These are phyloP conservation scores for Priceomyces castillae DNA, from an alignment of 805 yeast species.

Conservation along the genomic window DNA sequence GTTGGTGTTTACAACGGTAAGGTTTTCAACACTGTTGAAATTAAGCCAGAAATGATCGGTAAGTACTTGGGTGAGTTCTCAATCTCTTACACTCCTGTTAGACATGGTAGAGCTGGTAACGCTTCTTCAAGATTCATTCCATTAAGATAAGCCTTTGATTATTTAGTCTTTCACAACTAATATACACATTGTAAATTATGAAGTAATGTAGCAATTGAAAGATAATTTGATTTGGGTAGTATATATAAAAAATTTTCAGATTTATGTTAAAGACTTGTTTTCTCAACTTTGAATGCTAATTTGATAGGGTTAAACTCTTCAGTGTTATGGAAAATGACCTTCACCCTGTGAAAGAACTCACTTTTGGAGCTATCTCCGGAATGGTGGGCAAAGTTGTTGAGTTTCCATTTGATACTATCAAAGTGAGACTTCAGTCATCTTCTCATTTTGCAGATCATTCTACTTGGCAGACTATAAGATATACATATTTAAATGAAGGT, in stretches of 20 bases:
- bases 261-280: no score
- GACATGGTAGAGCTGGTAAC: slow-evolving; percentile 98
- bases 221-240: no score
- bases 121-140: slow-evolving; percentile 79
- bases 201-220: background rate
- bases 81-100: slow-evolving; percentile 98
- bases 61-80: slow-evolving; percentile 99
- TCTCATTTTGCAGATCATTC: slow-evolving; percentile 46
- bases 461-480: slow-evolving; percentile 61
- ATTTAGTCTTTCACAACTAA: slow-evolving; percentile 12
- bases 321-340: slow-evolving; percentile 4
- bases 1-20: slow-evolving; percentile 99
- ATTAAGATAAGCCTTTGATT: slow-evolving; percentile 39
- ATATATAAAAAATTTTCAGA: background rate
- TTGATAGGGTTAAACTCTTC: background rate
- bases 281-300: no score
- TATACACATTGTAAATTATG: slow-evolving; percentile 7
- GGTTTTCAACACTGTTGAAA: slow-evolving; percentile 97
- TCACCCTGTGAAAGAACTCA: slow-evolving; percentile 36
- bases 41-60: slow-evolving; percentile 99
- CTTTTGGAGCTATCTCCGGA: slow-evolving; percentile 64
- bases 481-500: slow-evolving; percentile 70
- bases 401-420: slow-evolving; percentile 90
- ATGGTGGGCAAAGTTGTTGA: slow-evolving; percentile 81
- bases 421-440: slow-evolving; percentile 78